phyloP scores from a whole-genome alignment of 805 yeast genomes.

The Saccharomycopsis guyanensis region DNA sequence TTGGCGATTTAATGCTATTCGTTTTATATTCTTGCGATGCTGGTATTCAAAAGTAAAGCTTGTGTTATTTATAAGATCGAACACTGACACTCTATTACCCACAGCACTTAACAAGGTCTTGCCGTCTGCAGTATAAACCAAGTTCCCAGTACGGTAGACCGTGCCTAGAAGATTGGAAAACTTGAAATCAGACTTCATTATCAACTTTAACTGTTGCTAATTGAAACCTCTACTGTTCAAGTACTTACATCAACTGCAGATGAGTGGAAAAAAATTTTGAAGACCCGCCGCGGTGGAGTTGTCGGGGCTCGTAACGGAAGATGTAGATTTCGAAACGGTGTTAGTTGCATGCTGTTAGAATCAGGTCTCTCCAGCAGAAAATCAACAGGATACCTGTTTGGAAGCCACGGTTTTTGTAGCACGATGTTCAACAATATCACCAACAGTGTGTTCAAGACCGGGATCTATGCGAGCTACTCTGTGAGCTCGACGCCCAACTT shows the following conservation, averaged over 20 bases:
- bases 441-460: slow-evolving; percentile 19
- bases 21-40: slow-evolving; percentile 74
- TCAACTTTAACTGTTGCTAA: no score
- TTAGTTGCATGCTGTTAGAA: no score
- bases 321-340: no score
- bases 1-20: slow-evolving; percentile 78
- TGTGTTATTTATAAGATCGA: slow-evolving; percentile 75
- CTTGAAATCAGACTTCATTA: slow-evolving; percentile 88
- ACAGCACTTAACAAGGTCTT: slow-evolving; percentile 80
- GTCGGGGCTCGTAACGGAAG: background rate
- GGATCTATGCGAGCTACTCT: slow-evolving; percentile 21
- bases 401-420: background rate
- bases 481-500: slow-evolving; percentile 19
- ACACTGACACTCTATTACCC: slow-evolving; percentile 85
- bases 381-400: no score
- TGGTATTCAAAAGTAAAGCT: slow-evolving; percentile 89
- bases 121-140: slow-evolving; percentile 82
- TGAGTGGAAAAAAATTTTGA: no score
- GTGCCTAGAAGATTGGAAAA: slow-evolving; percentile 89
- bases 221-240: no score
- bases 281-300: background rate
- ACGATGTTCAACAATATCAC: slow-evolving; percentile 15
- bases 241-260: no score
- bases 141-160: slow-evolving; percentile 88
- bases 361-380: no score